Base-by-base conservation (phyloP, 371 early-diverging fungal species). In the Syncephalastrum racemosum region DNA sequence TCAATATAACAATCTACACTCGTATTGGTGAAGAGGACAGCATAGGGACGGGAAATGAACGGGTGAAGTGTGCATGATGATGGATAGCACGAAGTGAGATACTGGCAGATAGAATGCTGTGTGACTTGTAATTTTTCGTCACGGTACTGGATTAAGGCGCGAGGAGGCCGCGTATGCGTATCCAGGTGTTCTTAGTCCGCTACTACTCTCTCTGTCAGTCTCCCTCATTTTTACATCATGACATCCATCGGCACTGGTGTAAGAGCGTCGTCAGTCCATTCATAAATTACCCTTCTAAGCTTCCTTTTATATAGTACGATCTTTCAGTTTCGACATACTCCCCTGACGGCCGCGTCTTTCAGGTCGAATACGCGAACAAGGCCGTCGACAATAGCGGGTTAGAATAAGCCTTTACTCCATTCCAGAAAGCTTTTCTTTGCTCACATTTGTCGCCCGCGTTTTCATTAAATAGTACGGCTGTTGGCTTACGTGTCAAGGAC, bases 381-480 rank as follows among this genome's bases (percentile, higher is more conserved):
- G 98, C 99, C 39, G 97, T 98, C 25, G 98, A 99, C 63, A 96
- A 96, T 83, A 91, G 94, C 75, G 99, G 98, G 95, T n/a, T n/a
- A n/a, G n/a, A n/a, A n/a, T 94, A 84, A 20, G 63, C 60, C n/a
- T 4, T 41, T 27, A 13, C 27, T 31, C 1, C 36, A 36, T 31
- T 36, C n/a, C 12, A 24, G 19, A 1, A 36, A 4, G 31, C 48
- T 6, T 14, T 50, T 3, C 20, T 14, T 15, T 46, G 7, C 18
- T 46, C 16, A 16, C 10, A n/a, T 12, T n/a, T n/a, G n/a, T n/a
- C n/a, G n/a, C n/a, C n/a, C n/a, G n/a, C n/a, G n/a, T n/a, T n/a
- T n/a, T 16, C 20, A 19, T 46, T 16, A 41, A 27, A 19, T 65
- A 94, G 95, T 44, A 98, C 98, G 31, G 90, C 92, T 27, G 90